Base-by-base conservation (phyloP, 2,329 filamentous ascomycete species). In the Colletotrichum incanum region DNA sequence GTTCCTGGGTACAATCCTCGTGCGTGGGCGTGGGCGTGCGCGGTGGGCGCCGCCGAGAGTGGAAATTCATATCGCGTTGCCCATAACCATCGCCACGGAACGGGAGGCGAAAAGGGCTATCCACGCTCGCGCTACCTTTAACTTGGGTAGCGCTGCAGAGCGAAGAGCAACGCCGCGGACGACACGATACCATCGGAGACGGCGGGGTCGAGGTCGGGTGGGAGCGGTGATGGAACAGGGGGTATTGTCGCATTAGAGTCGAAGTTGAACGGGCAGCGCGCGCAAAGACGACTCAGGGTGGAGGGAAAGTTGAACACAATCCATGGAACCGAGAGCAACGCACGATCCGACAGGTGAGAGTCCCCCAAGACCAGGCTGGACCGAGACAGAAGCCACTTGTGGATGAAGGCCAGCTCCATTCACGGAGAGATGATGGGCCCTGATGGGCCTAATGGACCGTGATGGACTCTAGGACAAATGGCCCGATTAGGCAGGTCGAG, bases 401-500 rank as follows among this genome's bases (percentile, higher is more conserved):
- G 59, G 31, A 41, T 54, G 50, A 54, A 31, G 60, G 60, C 23
- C 54, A 49, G 47, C 49, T 55, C 60, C 34, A 71, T 39, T n/a
- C 45, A 60, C n/a, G 31, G 60, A n/a, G 45, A 68, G 55, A 65
- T n/a, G 65, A 72, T 69, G 70, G 70, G n/a, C 59, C 54, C 9
- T 54, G 52, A 60, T 60, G 50, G 69, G n/a, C 45, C 16, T 37
- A 45, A 63, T 67, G 50, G 55, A 31, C 59, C 62, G 54, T 26
- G 67, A 72, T 58, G 58, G 58, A 37, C 55, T 66, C 71, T 41
- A 70, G 72, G 72, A 70, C 63, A 11, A 74, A 70, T 65, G 55
- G 56, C 72, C 65, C 65, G 60, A 68, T 73, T 70, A 73, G 72
- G 72, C 65, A 74, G 72, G 72, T 74, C 65, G 28, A 65, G 60